phyloP scores from a whole-genome alignment of 176 grass and related monocot species.

The Thinopyrum elongatum region DNA sequence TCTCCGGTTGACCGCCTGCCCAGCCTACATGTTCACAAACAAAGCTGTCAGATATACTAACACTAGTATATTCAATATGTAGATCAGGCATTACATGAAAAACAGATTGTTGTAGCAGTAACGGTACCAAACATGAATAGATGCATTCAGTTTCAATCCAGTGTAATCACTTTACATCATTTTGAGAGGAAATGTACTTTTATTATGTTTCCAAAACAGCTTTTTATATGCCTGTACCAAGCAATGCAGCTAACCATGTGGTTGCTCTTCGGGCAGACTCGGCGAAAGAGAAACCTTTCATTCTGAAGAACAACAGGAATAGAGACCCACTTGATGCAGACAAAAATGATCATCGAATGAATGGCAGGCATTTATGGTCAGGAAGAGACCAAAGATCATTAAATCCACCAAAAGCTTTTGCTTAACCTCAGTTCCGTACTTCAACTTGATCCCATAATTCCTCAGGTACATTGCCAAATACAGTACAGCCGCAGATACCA shows the following conservation, averaged over 20 bases:
- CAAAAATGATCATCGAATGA: slow-evolving; percentile 95
- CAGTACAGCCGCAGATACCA: slow-evolving; percentile 70
- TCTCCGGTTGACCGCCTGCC: background rate
- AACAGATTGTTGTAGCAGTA: background rate
- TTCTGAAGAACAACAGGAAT: slow-evolving; percentile 88
- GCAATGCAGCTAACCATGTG: slow-evolving; percentile 95
- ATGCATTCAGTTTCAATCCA: slow-evolving; percentile 7
- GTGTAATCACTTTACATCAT: background rate
- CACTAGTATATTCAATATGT: background rate
- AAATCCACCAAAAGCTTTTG: slow-evolving; percentile 88
- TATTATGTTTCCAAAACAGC: background rate
- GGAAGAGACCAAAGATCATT: slow-evolving; percentile 80
- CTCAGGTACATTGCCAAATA: slow-evolving; percentile 84
- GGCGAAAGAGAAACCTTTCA: slow-evolving; percentile 93
- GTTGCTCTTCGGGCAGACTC: slow-evolving; percentile 71
- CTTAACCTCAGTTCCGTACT: slow-evolving; percentile 93
- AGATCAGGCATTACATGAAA: background rate
- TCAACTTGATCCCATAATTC: slow-evolving; percentile 91
- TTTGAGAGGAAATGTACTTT: background rate
- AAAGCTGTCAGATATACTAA: background rate
- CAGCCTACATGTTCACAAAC: background rate
- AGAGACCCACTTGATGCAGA: slow-evolving; percentile 93
- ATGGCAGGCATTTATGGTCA: slow-evolving; percentile 72
- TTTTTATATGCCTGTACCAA: slow-evolving; percentile 38
- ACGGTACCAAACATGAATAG: no score